These are phyloP conservation scores for Phaeomoniella chlamydospora DNA, from an alignment of 2,329 filamentous ascomycete species.

Conservation along the genomic window DNA sequence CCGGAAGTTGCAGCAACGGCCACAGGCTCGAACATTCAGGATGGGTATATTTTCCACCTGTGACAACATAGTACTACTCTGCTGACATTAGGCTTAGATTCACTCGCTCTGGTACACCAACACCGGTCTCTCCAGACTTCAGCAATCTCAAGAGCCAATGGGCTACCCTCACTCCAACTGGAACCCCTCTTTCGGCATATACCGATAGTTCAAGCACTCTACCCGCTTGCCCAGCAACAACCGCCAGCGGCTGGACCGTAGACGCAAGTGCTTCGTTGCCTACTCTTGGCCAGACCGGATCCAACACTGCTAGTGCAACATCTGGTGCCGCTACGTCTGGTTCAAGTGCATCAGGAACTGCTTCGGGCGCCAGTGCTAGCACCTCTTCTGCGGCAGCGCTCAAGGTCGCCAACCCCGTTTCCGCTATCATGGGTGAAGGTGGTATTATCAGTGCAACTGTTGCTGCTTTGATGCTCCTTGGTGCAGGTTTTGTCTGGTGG, in stretches of 20 bases:
- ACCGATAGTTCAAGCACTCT: constrained; percentile 45
- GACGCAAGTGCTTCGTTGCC: constrained; percentile 57
- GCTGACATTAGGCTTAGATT: constrained; percentile 26
- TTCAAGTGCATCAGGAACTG: constrained; percentile 6
- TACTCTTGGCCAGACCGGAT: constrained; percentile 42
- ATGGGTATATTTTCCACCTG: constrained; percentile 35
- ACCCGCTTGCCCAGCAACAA: constrained; percentile 56
- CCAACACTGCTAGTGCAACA: constrained; percentile 2
- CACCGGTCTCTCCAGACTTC: constrained; percentile 62
- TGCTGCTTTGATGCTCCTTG: constrained; percentile 6
- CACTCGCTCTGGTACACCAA: constrained; percentile 57
- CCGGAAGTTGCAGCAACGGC: constrained; percentile 36
- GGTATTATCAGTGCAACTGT: constrained; percentile 5
- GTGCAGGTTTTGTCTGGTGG: constrained; percentile 8
- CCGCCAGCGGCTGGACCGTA: constrained; percentile 53
- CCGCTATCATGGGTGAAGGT: constrained; percentile 4
- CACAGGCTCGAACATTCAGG: constrained; percentile 33
- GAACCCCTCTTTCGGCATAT: constrained; percentile 53
- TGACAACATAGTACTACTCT: neutral
- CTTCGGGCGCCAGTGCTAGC: constrained; percentile 1
- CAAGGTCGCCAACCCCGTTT: constrained; percentile 2
- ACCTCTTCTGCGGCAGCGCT: constrained; percentile 5
- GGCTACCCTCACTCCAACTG: constrained; percentile 56
- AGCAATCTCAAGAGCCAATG: constrained; percentile 62
- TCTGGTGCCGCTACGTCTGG: constrained; percentile 4